Conservation (phyloP, 1,284 basidiomycete species). For the Apiotrichum gracile region DNA sequence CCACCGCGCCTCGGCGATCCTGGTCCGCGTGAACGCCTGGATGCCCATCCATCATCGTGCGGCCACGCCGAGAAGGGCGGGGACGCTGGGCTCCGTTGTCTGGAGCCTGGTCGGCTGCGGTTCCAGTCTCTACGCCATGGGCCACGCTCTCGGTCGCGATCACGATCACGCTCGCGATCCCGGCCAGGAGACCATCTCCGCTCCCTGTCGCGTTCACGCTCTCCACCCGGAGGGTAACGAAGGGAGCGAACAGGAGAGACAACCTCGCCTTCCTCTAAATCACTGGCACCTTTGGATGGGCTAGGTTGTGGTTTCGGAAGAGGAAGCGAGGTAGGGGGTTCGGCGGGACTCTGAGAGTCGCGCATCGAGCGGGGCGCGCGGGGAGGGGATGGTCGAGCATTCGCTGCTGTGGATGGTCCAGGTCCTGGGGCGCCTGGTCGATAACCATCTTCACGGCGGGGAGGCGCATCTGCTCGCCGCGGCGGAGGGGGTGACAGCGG, state of each 20-base stretch:
- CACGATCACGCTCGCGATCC: slow-evolving; percentile 11
- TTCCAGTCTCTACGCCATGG: slow-evolving; percentile 9
- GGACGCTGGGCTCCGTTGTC: slow-evolving; percentile 7
- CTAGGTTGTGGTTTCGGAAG: neutral
- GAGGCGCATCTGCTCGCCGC: neutral
- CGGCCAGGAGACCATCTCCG: slow-evolving; percentile 1
- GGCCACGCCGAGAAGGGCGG: slow-evolving; percentile 4
- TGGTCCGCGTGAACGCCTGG: slow-evolving; percentile 2
- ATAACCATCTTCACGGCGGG: neutral
- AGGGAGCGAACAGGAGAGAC: slow-evolving; percentile 30
- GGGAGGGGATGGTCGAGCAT: slow-evolving; percentile 14
- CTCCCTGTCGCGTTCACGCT: slow-evolving; percentile 12
- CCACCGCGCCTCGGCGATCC: slow-evolving; percentile 3
- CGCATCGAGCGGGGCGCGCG: slow-evolving; percentile 25
- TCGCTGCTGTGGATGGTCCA: slow-evolving; percentile 12
- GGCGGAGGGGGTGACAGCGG: slow-evolving; percentile 5
- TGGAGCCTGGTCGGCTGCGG: slow-evolving; percentile 6
- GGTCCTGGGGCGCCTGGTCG: slow-evolving; percentile 8
- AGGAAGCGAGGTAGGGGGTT: slow-evolving; percentile 6
- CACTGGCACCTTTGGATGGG: slow-evolving; percentile 10
- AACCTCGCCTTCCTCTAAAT: slow-evolving; percentile 43
- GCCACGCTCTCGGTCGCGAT: slow-evolving; percentile 12
- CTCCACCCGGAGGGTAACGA: slow-evolving; percentile 9
- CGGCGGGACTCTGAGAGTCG: slow-evolving; percentile 23
- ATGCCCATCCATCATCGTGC: slow-evolving; percentile 7